Base-by-base conservation (phyloP, 2,329 filamentous ascomycete genomes). In the Ophiostoma angusticollis region DNA sequence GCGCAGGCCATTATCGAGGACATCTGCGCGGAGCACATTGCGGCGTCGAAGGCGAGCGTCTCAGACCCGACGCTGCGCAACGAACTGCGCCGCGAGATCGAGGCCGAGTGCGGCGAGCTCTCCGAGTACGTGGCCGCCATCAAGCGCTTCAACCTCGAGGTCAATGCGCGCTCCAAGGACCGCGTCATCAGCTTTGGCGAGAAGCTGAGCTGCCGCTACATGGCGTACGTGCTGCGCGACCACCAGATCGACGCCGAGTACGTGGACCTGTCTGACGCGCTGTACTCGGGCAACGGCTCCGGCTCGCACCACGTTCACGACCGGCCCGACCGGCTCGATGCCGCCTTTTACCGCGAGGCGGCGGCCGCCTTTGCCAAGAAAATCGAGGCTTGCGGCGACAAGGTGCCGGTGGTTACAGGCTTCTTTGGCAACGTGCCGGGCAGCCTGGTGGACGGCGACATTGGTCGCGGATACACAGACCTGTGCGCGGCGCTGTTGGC, bases 391-490 rank as follows among this genome's bases (percentile, higher is more conserved):
- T 87, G 81, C 52, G 71, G 67, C 25, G 67, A 73, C 48, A 72
- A 74, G 43, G 77, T 89, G 1, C 47, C 47, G 1, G 80, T 91
- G 3, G 68, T 89, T 35, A 96, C 91, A 11, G 91, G 91, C 13
- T 98, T 91, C 66, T 98, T 98, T 57, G 91, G 91, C 43, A 82
- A 80, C 42, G 84, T 96, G 3, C 89, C 89, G 0, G 87, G 87
- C 12, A 89, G 87, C 45, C 70, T 98, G 41, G 75, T 98, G 50
- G 47, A 49, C 50, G 76, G 76, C 30, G 82, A 93, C 50, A 84
- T 98, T 47, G 91, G 91, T 16, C 80, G 91, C 50, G 91, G 91
- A 22, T 98, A 98, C 61, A 96, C 91, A 9, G 91, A 98, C 60
- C 72, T 98, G 33, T 96, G 91, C 57, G 89, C 91, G 11, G 87